Evolutionary conservation across 164 flowering plant species (phyloP).

Genomic region (Cinnamomum micranthum): DNA sequence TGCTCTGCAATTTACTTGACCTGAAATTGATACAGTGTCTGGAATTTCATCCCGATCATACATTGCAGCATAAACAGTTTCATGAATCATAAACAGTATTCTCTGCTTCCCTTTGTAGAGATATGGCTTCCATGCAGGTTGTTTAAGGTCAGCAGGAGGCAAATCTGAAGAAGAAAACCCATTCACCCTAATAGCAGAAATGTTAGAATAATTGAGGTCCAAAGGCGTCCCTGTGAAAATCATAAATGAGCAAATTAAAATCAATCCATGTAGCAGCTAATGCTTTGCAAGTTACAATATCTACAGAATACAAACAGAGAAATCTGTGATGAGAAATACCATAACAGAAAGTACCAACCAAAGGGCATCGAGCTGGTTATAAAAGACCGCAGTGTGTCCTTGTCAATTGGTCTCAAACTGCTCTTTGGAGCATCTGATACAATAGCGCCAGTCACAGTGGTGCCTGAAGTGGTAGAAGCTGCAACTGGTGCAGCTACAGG

Average conservation of each 20-base stretch:
- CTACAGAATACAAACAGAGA: slow-evolving; percentile 2
- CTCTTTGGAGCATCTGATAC: slow-evolving; percentile 65
- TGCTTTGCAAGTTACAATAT: not conserved
- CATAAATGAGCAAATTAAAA: slow-evolving; percentile 8
- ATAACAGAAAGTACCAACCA: slow-evolving; percentile 77
- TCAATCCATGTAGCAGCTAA: not conserved
- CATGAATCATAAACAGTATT: slow-evolving; percentile 67
- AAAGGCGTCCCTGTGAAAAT: slow-evolving; percentile 72
- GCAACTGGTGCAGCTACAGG: slow-evolving; percentile 83
- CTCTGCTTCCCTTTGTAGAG: slow-evolving; percentile 89
- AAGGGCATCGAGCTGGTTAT: slow-evolving; percentile 92
- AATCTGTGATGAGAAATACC: slow-evolving; percentile 42
- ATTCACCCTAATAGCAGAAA: slow-evolving; percentile 58
- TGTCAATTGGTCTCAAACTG: slow-evolving; percentile 70
- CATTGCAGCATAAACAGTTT: slow-evolving; percentile 82
- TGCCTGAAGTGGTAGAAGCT: slow-evolving; percentile 47
- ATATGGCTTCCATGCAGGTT: slow-evolving; percentile 99
- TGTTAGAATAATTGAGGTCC: slow-evolving; percentile 73
- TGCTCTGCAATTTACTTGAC: slow-evolving; percentile 93
- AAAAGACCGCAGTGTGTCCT: slow-evolving; percentile 76
- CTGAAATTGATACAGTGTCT: slow-evolving; percentile 74
- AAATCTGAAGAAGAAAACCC: slow-evolving; percentile 81
- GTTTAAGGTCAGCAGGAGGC: slow-evolving; percentile 80
- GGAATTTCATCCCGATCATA: slow-evolving; percentile 97
- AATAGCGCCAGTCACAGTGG: slow-evolving; percentile 45